Percentiles rank a stretch among this genome's conserved stretches.
Conservation (phyloP, 495 filamentous ascomycete genomes). For the Hypomontagnella submonticulosa region DNA sequence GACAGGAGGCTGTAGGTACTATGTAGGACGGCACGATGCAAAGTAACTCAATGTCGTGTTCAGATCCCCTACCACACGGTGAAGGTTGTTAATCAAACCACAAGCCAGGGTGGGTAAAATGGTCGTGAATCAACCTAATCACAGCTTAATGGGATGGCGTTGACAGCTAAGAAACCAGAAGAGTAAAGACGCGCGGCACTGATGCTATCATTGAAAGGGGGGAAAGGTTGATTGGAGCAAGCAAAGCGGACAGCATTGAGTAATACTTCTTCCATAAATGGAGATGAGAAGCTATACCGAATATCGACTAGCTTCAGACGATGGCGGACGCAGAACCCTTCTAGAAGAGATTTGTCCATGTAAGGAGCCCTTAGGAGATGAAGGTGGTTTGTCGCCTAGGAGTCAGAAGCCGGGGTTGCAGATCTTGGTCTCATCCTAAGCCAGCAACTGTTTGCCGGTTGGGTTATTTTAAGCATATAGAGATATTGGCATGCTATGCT, state of each 20-base stretch:
- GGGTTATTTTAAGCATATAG: slow-evolving; percentile 5
- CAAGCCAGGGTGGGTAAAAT: slow-evolving; percentile 14
- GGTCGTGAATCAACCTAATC: slow-evolving; percentile 19
- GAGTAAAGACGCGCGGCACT: slow-evolving; percentile 8
- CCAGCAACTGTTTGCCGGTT: slow-evolving; percentile 11
- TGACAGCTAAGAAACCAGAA: slow-evolving; percentile 1
- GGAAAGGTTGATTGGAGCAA: slow-evolving; percentile 3
- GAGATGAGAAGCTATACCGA: slow-evolving; percentile 15
- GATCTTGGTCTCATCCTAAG: not conserved
- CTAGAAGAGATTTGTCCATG: slow-evolving; percentile 28
- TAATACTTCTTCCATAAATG: slow-evolving; percentile 18
- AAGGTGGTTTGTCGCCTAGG: not conserved
- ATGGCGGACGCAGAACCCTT: slow-evolving; percentile 34
- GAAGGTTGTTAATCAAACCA: slow-evolving; percentile 17
- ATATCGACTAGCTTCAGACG: slow-evolving; percentile 36
- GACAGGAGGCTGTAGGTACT: slow-evolving; percentile 36
- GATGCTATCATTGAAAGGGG: not conserved
- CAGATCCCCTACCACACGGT: slow-evolving; percentile 5
- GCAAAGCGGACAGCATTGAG: slow-evolving; percentile 11
- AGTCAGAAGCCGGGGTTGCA: not conserved
- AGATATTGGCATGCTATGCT: slow-evolving; percentile 7
- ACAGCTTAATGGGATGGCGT: slow-evolving; percentile 4
- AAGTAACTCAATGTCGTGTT: slow-evolving; percentile 30
- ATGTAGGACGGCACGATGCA: slow-evolving; percentile 17
- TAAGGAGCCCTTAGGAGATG: not conserved